A percentile compares a stretch with the other conserved stretches of the same genome.
phyloP scores from a whole-genome alignment of 2,329 filamentous ascomycete genomes.

The Aspergillus unguis region DNA sequence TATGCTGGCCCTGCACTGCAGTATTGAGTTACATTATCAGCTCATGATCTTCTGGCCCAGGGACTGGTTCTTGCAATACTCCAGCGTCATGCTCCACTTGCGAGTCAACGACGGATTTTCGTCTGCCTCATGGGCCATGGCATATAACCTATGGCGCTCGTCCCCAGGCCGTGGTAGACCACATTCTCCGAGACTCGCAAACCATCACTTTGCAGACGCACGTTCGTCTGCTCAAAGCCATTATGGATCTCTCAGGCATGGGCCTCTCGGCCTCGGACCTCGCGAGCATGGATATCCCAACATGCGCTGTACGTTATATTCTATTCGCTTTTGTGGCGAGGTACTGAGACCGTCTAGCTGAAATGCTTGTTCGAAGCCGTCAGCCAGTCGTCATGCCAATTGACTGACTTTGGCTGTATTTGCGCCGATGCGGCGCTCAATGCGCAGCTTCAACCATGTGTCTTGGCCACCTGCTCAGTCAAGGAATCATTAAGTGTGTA shows the following conservation, averaged over 20 bases:
- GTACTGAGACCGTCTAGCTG: not conserved
- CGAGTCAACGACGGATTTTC: not conserved
- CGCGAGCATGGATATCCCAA: not conserved
- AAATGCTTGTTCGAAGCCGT: conserved; percentile 2
- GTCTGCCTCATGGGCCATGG: no score
- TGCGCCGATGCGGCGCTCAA: not conserved
- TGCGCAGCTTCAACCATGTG: not conserved
- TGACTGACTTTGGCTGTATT: conserved; percentile 2
- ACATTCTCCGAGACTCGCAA: not conserved
- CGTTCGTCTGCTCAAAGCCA: not conserved
- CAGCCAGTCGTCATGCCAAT: conserved; percentile 1
- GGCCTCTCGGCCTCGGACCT: no score
- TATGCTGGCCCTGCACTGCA: no score
- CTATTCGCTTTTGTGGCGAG: not conserved
- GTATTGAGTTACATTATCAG: not conserved
- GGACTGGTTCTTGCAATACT: not conserved
- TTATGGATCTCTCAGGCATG: no score
- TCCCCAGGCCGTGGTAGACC: not conserved
- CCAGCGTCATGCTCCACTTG: not conserved
- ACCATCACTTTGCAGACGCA: not conserved
- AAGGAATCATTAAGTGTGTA: not conserved
- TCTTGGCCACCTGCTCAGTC: not conserved
- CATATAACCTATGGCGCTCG: not conserved
- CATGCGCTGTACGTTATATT: not conserved
- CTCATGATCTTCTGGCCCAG: not conserved